Base-by-base conservation (phyloP, 2,329 filamentous ascomycete species). In the Beauveria caledonica region DNA sequence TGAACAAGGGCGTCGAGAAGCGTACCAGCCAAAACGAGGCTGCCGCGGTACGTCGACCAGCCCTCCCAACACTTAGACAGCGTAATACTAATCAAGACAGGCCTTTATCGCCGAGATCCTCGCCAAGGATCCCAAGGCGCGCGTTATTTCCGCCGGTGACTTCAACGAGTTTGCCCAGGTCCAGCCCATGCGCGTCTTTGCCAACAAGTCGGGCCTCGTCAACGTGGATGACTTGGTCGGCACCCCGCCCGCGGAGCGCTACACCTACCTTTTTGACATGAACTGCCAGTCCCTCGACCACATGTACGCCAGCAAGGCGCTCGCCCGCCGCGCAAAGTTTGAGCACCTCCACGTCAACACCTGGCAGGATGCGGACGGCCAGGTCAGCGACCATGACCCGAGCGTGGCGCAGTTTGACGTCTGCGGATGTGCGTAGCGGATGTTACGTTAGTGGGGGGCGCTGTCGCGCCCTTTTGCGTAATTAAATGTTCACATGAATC, bases 321-420 rank as follows among this genome's bases (percentile, higher is more conserved):
- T 87, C 62, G 74, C 73, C 27, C 68, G 68, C 29, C 68, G 71
- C 4, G 72, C 77, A 17, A 71, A 76, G 66, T 83, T 84, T 64
- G 84, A 89, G 76, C 86, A 90, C 71, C 68, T 90, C 27, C 87
- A 90, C 73, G 75, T 89, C 56, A 90, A 89, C 70, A 85, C 86
- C 3, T 90, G 87, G 87, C 78, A 82, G 54, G 72, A 76, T 33
- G 78, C 72, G 62, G 78, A 75, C 33, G 81, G 81, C 58, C 76
- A 82, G 70, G 79, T 83, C 23, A 86, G 81, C 56, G 87, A 90
- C 69, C 87, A 90, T 68, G 87, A 90, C 67, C 87, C 87, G 0
- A 85, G 80, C 50, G 80, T 90, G 17, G 86, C 82, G 3, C 76
- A 73, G 71, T 73, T 90, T 61, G 78, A 88, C 69, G 71, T 89